Percentiles rank a stretch among this genome's conserved stretches.
These are phyloP conservation scores for Aureoboletus auriporus DNA, from an alignment of 768 basidiomycete species.

Conservation along the genomic window DNA sequence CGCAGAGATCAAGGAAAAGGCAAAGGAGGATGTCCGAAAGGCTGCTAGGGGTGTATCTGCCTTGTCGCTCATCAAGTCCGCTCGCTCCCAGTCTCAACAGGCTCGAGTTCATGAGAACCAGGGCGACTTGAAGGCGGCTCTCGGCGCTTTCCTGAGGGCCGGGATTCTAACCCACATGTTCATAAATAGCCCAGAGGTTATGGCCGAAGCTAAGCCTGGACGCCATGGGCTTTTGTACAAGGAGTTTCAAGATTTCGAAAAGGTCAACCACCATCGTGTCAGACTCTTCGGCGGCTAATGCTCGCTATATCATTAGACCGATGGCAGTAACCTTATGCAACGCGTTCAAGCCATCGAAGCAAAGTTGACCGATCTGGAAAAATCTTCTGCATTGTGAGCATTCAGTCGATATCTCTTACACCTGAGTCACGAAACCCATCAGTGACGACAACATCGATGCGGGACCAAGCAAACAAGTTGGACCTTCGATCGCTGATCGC, in stretches of 20 bases:
- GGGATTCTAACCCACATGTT: constrained; percentile 55
- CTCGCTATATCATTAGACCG: constrained; percentile 27
- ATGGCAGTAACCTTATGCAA: constrained; percentile 34
- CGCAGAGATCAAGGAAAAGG: constrained; percentile 46
- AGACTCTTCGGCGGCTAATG: constrained; percentile 8
- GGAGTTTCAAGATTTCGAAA: constrained; percentile 62
- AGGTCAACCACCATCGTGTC: constrained; percentile 41
- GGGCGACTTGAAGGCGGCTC: constrained; percentile 60
- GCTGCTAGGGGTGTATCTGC: constrained; percentile 58
- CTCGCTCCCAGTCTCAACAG: constrained; percentile 50
- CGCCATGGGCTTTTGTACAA: constrained; percentile 54
- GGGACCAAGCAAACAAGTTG: constrained; percentile 42
- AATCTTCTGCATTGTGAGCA: constrained; percentile 29
- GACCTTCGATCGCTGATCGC: constrained; percentile 78
- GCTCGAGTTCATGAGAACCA: constrained; percentile 51
- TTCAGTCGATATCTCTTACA: constrained; percentile 5
- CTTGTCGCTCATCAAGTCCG: constrained; percentile 56
- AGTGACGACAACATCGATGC: constrained; percentile 19
- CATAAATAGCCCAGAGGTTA: constrained; percentile 58
- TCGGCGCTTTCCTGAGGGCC: constrained; percentile 57
- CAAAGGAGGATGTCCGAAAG: constrained; percentile 44
- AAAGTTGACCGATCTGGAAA: constrained; percentile 44
- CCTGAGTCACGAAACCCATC: constrained; percentile 9
- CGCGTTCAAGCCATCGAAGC: constrained; percentile 44
- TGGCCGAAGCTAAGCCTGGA: constrained; percentile 42